Conservation (phyloP, 1,284 basidiomycete species). For the Schizophyllum amplum region DNA sequence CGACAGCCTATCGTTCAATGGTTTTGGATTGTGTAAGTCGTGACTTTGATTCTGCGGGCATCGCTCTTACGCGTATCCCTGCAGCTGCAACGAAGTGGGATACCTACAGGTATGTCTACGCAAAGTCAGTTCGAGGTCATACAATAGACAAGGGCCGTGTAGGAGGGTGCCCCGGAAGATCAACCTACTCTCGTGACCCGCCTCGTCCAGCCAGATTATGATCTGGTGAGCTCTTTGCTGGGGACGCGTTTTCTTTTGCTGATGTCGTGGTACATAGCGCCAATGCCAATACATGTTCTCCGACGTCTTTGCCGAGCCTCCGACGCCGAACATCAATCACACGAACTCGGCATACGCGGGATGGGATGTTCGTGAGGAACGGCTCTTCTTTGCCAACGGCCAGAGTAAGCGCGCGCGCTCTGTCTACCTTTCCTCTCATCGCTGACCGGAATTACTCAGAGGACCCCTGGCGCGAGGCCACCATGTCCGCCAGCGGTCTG, state of each 20-base stretch:
- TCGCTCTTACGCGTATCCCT: slow-evolving; percentile 37
- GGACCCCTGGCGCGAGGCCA: slow-evolving; percentile 69
- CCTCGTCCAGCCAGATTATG: slow-evolving; percentile 50
- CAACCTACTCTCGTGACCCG: slow-evolving; percentile 50
- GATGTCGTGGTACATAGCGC: slow-evolving; percentile 26
- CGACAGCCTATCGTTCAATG: slow-evolving; percentile 10
- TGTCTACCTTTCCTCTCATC: slow-evolving; percentile 1
- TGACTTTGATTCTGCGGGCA: slow-evolving; percentile 37
- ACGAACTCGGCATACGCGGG: slow-evolving; percentile 50
- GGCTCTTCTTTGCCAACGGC: slow-evolving; percentile 65
- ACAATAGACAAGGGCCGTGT: not conserved
- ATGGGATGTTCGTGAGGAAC: slow-evolving; percentile 49
- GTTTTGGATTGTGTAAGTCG: slow-evolving; percentile 18
- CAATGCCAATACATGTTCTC: slow-evolving; percentile 59
- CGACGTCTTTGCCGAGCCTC: slow-evolving; percentile 38
- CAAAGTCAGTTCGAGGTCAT: no score
- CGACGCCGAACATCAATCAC: slow-evolving; percentile 21
- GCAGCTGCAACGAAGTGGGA: slow-evolving; percentile 63
- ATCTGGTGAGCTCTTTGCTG: slow-evolving; percentile 22
- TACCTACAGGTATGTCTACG: slow-evolving; percentile 56
- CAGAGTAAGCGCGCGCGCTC: slow-evolving; percentile 34
- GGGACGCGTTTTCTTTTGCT: not conserved
- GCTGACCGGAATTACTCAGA: slow-evolving; percentile 28
- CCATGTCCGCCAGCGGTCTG: slow-evolving; percentile 51
- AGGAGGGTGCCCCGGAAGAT: slow-evolving; percentile 45